Evolutionary conservation across 805 yeast genomes (phyloP).

Genomic region (Cyberlindnera misumaiensis): DNA sequence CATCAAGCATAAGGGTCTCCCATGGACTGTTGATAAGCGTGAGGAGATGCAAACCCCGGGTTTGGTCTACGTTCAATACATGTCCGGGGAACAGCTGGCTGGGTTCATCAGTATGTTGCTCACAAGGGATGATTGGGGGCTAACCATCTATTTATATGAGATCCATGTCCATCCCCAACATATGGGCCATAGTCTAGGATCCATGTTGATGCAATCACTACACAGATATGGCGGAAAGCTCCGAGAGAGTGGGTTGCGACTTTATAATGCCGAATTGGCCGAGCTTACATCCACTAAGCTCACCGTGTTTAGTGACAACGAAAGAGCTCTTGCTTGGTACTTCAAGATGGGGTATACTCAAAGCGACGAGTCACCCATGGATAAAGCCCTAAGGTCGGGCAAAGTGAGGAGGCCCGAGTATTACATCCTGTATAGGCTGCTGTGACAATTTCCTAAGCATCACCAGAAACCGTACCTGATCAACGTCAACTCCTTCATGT

Average conservation of each 20-base stretch:
- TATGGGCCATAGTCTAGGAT: conserved; percentile 35
- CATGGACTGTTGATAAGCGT: conserved; percentile 33
- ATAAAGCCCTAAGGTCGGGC: conserved; percentile 34
- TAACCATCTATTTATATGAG: conserved; percentile 49
- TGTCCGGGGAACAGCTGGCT: conserved; percentile 15
- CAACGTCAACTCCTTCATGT: no score
- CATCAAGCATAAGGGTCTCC: conserved; percentile 9
- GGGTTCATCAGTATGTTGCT: conserved; percentile 43
- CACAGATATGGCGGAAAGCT: conserved; percentile 26
- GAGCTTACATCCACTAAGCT: conserved; percentile 22
- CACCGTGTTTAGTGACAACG: conserved; percentile 46
- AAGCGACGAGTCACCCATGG: conserved; percentile 39
- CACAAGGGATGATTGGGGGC: conserved; percentile 32
- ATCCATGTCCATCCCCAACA: conserved; percentile 37
- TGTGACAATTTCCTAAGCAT: no score
- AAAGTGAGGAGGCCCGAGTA: conserved; percentile 35
- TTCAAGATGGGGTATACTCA: conserved; percentile 29
- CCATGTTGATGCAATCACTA: conserved; percentile 29
- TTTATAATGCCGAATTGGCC: conserved; percentile 1
- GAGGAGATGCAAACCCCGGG: conserved; percentile 32
- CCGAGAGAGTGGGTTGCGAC: neutral
- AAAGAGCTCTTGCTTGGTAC: conserved; percentile 39
- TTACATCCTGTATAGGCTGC: conserved; percentile 28
- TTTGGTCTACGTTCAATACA: conserved; percentile 12
- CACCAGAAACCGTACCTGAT: no score